Evolutionary conservation across 2,329 filamentous ascomycete genomes (phyloP).

Genomic region (Coniochaeta sp.): DNA sequence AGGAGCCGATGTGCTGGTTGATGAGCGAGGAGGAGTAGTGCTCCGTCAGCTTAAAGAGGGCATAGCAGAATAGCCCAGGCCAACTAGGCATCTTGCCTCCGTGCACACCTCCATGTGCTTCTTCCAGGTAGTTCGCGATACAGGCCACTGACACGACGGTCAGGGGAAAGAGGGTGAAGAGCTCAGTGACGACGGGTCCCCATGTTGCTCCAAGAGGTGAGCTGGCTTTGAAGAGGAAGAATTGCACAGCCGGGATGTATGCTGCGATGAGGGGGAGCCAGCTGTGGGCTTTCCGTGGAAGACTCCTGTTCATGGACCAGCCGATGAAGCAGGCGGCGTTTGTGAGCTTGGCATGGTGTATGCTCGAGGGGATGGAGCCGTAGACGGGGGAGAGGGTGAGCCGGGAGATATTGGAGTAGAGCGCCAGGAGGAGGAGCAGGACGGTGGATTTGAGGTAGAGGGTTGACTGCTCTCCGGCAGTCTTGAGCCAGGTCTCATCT

Average conservation of each 20-base stretch:
- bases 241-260: conserved; percentile 68
- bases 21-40: conserved; percentile 30
- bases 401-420: conserved; percentile 65
- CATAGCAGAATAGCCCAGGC: conserved; percentile 60
- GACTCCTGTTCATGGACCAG: conserved; percentile 56
- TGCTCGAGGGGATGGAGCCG: conserved; percentile 69
- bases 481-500: conserved; percentile 25
- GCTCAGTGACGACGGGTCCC: conserved; percentile 72
- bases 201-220: conserved; percentile 56
- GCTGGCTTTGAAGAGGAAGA: conserved; percentile 62
- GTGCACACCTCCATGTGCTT: too few species aligned
- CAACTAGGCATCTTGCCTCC: conserved; percentile 49
- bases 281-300: conserved; percentile 45
- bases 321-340: conserved; percentile 63
- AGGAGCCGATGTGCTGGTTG: conserved; percentile 49
- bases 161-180: conserved; percentile 64
- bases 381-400: conserved; percentile 80
- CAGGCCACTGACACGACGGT: conserved; percentile 56
- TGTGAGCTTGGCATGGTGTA: conserved; percentile 63
- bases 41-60: conserved; percentile 52
- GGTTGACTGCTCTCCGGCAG: conserved; percentile 26
- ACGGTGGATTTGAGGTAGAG: conserved; percentile 33
- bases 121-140: conserved; percentile 58
- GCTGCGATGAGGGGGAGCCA: conserved; percentile 68
- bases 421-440: conserved; percentile 51